These are phyloP conservation scores for Plasmodium coatneyi DNA, from an alignment of 169 alveolate species.

Conservation along the genomic window DNA sequence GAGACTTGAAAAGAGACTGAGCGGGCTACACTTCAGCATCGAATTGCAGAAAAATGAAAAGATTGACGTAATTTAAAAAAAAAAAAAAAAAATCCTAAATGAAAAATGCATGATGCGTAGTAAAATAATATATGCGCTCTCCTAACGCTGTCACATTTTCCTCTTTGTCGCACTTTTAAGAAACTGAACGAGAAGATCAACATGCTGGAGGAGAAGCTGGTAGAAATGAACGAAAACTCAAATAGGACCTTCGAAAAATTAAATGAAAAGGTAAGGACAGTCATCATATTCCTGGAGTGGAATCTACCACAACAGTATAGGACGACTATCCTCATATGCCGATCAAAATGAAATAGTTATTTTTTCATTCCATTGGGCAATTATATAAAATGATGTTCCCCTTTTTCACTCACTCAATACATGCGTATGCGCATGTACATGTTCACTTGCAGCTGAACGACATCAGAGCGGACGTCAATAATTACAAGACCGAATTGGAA, in stretches of 20 bases:
- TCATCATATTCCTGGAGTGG: not conserved
- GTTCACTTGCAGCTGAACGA: constrained; percentile 47
- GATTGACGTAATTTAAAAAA: constrained; percentile 48
- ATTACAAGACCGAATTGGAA: constrained; percentile 60
- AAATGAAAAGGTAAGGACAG: constrained; percentile 60
- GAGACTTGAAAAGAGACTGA: constrained; percentile 61
- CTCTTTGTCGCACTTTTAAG: not conserved
- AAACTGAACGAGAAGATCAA: constrained; percentile 55
- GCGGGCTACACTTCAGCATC: constrained; percentile 66
- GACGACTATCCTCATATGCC: not conserved
- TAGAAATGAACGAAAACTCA: constrained; percentile 70
- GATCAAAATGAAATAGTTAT: not conserved
- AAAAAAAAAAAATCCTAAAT: not conserved
- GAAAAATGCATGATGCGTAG: not conserved
- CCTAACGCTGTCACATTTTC: not conserved
- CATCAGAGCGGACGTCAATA: constrained; percentile 39
- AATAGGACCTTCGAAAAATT: constrained; percentile 62
- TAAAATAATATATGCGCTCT: not conserved
- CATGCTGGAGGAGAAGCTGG: constrained; percentile 44
- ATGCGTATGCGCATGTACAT: not conserved
- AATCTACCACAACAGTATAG: not conserved
- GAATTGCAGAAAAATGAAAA: constrained; percentile 74
- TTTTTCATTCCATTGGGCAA: not conserved
- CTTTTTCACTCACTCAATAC: not conserved
- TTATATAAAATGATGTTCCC: not conserved